phyloP scores from a whole-genome alignment of 768 basidiomycete genomes.

The Tricholoma sp. region DNA sequence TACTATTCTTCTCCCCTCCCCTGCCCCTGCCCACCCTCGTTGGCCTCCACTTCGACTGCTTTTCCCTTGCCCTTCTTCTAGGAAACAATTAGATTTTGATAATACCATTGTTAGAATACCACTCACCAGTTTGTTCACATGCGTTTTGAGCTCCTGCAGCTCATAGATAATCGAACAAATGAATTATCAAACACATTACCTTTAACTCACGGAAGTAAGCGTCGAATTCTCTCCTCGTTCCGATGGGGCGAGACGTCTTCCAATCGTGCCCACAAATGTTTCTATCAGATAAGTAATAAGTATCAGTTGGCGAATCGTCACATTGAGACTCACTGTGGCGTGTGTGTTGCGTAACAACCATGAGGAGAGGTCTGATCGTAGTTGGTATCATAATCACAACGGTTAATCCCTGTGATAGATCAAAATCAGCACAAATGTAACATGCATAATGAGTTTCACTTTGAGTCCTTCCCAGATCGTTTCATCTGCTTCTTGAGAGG shows the following conservation, averaged over 20 bases:
- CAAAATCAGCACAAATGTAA: too few species aligned
- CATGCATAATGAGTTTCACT: too few species aligned
- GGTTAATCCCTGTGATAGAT: too few species aligned
- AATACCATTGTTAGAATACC: background rate
- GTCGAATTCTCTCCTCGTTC: background rate
- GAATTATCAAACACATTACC: background rate
- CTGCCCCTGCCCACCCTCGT: background rate
- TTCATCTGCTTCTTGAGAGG: too few species aligned
- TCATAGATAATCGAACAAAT: background rate
- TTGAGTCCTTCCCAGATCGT: too few species aligned
- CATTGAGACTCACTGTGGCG: background rate
- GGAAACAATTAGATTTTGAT: background rate
- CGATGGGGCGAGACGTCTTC: background rate
- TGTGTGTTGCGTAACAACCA: background rate
- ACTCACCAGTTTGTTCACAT: background rate
- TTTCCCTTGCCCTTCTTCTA: background rate
- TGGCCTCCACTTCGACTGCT: background rate
- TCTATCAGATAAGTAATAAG: background rate
- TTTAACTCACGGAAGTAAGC: background rate
- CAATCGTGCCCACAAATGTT: background rate
- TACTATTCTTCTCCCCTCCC: background rate
- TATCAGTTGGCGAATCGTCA: background rate
- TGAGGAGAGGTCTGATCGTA: too few species aligned
- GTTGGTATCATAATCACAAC: too few species aligned
- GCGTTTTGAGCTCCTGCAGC: background rate